Base-by-base conservation (phyloP, 2,329 filamentous ascomycete species). In the Amauroascus niger region DNA sequence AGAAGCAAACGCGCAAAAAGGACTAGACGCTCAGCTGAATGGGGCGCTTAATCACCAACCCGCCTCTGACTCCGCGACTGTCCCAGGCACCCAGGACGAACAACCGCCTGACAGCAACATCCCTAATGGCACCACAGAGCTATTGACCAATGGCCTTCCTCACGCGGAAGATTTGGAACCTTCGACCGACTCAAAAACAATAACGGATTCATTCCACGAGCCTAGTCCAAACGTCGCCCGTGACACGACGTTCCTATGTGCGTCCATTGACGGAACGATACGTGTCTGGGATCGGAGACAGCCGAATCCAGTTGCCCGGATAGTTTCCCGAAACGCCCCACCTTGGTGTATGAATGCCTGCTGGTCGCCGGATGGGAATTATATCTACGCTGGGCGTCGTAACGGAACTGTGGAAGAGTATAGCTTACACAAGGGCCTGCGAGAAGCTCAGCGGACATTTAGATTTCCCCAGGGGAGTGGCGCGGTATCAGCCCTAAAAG, bases 271-370 rank as follows among this genome's bases (percentile, higher is more conserved):
- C 55, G 74, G 74, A 13, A 69, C 71, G 1, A 74, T 76, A 51
- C 68, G 72, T 13, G 61, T 76, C 37, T 76, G 74, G 74, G 74
- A 76, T 59, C 65, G 73, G 51, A 82, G 93, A 18, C 80, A 86
- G 58, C 79, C 80, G 1, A 79, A 84, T 33, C 86, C 91, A 0
- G 77, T 95, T 1, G 89, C 93, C 2, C 82, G 84, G 26, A 91
- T 97, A 54, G 76, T 78, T 1, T 87, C 86, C 16, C 77, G 83
- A 9, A 80, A 82, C 9, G 87, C 88, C 0, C 91, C 93, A 1
- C 93, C 91, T 0, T 98, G 91, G 91, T 97, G 91, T 69, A 96
- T 95, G 83, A 90, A 88, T 60, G 88, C 89, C 0, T 95, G 89
- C 72, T 98, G 93, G 93, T 91, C 86, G 52, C 89, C 89, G 0